Conservation (phyloP, 1,284 basidiomycete species). For the Ustilago xerochloae region DNA sequence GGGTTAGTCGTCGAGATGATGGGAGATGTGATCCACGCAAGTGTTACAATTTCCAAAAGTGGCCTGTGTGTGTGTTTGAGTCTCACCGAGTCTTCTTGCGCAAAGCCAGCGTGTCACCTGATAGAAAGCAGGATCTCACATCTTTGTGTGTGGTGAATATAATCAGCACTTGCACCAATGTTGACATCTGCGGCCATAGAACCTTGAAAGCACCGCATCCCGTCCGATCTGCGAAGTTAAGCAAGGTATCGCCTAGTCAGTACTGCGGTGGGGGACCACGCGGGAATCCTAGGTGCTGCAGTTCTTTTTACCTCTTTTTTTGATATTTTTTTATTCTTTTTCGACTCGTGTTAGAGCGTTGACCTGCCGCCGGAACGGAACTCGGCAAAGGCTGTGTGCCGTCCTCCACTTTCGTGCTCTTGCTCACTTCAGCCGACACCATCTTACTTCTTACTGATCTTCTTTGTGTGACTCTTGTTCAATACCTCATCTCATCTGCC, state of each 20-base stretch:
- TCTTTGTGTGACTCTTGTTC: too few species aligned
- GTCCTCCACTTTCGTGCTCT: background rate
- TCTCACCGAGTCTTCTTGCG: slow-evolving; percentile 11
- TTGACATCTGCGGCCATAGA: slow-evolving; percentile 78
- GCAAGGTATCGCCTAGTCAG: slow-evolving; percentile 81
- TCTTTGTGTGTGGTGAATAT: background rate
- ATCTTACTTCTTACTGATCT: too few species aligned
- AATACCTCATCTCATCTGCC: background rate
- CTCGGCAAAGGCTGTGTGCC: background rate
- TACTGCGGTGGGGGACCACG: slow-evolving; percentile 86
- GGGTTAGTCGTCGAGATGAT: too few species aligned
- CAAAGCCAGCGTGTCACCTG: slow-evolving; percentile 5
- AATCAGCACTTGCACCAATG: accelerated
- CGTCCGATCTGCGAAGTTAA: slow-evolving; percentile 84
- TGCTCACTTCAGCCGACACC: background rate
- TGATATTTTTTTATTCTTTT: background rate
- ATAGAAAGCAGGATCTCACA: background rate
- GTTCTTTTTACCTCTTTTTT: slow-evolving; percentile 70
- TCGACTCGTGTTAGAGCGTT: slow-evolving; percentile 5
- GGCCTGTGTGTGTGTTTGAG: slow-evolving; percentile 30
- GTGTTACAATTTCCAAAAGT: slow-evolving; percentile 5
- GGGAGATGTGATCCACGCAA: background rate
- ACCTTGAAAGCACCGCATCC: slow-evolving; percentile 83
- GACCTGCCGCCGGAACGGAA: slow-evolving; percentile 8
- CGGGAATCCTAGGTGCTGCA: slow-evolving; percentile 84